These are phyloP conservation scores for Fusarium sp. DNA, from an alignment of 2,329 filamentous ascomycete species.

Conservation along the genomic window DNA sequence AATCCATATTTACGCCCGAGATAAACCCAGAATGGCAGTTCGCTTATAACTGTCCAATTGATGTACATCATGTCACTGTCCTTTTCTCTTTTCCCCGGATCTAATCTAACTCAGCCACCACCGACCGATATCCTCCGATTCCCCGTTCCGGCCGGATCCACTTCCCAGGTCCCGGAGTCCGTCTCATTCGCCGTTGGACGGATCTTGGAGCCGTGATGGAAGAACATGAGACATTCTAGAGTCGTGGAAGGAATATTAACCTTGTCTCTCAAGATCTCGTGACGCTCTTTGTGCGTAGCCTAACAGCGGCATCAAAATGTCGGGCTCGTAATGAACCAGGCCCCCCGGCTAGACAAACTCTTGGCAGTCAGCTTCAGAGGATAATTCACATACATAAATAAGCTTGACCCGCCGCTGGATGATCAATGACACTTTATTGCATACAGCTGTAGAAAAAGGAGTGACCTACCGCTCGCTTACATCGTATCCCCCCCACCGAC, in stretches of 20 bases:
- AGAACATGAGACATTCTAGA: constrained; percentile 13
- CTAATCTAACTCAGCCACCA: constrained; percentile 37
- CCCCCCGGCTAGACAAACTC: constrained; percentile 30
- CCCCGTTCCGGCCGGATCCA: constrained; percentile 32
- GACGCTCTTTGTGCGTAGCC: constrained; percentile 10
- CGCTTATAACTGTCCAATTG: constrained; percentile 3
- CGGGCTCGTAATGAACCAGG: constrained; percentile 17
- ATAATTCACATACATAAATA: constrained; percentile 36
- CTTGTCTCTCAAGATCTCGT: constrained; percentile 1
- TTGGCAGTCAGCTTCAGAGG: constrained; percentile 32
- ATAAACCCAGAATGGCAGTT: constrained; percentile 36
- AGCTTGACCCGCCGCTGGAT: constrained; percentile 18
- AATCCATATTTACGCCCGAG: constrained; percentile 25
- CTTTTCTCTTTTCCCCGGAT: constrained; percentile 22
- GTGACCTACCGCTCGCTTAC: constrained; percentile 12
- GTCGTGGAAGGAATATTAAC: constrained; percentile 16
- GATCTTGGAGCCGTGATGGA: constrained; percentile 11
- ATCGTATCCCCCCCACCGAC: neutral
- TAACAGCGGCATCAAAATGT: neutral
- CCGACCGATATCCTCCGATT: constrained; percentile 22
- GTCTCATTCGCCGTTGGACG: constrained; percentile 33
- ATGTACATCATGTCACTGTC: constrained; percentile 3
- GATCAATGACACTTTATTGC: constrained; percentile 9
- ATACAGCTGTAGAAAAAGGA: neutral
- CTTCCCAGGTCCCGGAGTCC: constrained; percentile 10